Base-by-base conservation (phyloP, 805 yeast species). In the Wickerhamiella galacta region DNA sequence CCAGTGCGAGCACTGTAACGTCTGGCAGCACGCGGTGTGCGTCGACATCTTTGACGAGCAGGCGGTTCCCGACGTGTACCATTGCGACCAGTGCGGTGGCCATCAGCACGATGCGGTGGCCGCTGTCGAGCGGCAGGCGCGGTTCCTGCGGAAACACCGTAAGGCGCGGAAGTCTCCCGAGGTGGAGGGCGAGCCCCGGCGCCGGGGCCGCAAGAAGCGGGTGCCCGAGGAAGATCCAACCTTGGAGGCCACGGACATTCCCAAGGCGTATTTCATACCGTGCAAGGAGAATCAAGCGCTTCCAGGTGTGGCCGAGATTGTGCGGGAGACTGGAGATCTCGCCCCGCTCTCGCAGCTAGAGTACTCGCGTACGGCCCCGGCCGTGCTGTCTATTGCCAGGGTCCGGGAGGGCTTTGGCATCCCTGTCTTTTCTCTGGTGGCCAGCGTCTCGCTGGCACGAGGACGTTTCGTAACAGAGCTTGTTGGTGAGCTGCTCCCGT, bases 11-110 rank as follows among this genome's bases (percentile, higher is more conserved):
- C 66, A 68, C 40, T 87, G 98, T 57, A 72, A 80, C 14, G 95
- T 78, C 5, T 87, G 98, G 98, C 96, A 87, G 55, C 98, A 87
- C 53, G 96, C 95, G 2, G 81, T 65, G 56, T 87, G 98, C 60
- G 95, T 87, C 22, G 92, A 76, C 6, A 80, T 79, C 36, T 62
- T 62, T 28, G 68, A 74, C 28, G 70, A 68, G 37, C 76, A 70
- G 25, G 74, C 77, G 31, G 92, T 74, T 0, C 94, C 94, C 0
- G 94, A 82, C 35, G 71, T 70, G 33, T 85, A 78, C 49, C 60
- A 70, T 19, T 85, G 96, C 49, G 79, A 78, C 48, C 63, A 63
- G 30, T 85, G 96, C 56, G 75, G 75, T 36, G 68, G 68, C 14
- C 53, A 68, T 37, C 49, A 53, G 25, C 42, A 66, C 47, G 68